Percentiles rank a stretch among this genome's conserved stretches.
These are phyloP conservation scores for Glarea lozoyensis DNA, from an alignment of 495 filamentous ascomycete species.

Conservation along the genomic window DNA sequence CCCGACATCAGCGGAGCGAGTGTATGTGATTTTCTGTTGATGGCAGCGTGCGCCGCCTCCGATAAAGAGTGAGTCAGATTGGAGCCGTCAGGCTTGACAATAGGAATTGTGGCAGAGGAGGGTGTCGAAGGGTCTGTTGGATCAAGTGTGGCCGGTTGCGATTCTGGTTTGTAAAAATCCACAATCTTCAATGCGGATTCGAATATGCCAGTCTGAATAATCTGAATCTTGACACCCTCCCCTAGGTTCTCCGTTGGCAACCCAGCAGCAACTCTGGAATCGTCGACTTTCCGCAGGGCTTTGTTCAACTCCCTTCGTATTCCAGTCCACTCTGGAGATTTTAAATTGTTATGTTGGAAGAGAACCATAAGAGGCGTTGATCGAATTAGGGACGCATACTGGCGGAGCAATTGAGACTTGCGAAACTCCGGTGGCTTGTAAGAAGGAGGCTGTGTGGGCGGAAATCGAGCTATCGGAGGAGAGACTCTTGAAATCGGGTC, in stretches of 20 bases:
- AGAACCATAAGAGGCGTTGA: slow-evolving; percentile 82
- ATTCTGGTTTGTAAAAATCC: slow-evolving; percentile 69
- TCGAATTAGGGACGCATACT: slow-evolving; percentile 88
- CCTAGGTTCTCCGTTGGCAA: slow-evolving; percentile 34
- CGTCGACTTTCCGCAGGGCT: slow-evolving; percentile 60
- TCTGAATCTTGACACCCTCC: slow-evolving; percentile 62
- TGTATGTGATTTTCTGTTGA: slow-evolving; percentile 36
- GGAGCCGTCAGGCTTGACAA: slow-evolving; percentile 31
- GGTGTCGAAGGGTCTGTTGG: slow-evolving; percentile 27
- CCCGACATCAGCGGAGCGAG: slow-evolving; percentile 71
- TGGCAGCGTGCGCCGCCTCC: slow-evolving; percentile 50
- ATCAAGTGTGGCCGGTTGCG: slow-evolving; percentile 1
- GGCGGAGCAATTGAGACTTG: slow-evolving; percentile 88
- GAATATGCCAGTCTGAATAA: slow-evolving; percentile 84
- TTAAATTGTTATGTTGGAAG: slow-evolving; percentile 96
- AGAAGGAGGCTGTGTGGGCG: slow-evolving; percentile 77
- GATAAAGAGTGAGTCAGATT: slow-evolving; percentile 68
- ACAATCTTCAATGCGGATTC: slow-evolving; percentile 71
- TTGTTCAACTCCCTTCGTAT: slow-evolving; percentile 71
- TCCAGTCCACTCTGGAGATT: slow-evolving; percentile 75
- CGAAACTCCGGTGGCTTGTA: slow-evolving; percentile 77
- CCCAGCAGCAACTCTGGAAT: slow-evolving; percentile 34
- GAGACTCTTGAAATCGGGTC: slow-evolving; percentile 38
- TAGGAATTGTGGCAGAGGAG: slow-evolving; percentile 28
- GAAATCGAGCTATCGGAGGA: slow-evolving; percentile 31